Base-by-base conservation (phyloP, 495 filamentous ascomycete genomes). In the Entonaema liquescens region DNA sequence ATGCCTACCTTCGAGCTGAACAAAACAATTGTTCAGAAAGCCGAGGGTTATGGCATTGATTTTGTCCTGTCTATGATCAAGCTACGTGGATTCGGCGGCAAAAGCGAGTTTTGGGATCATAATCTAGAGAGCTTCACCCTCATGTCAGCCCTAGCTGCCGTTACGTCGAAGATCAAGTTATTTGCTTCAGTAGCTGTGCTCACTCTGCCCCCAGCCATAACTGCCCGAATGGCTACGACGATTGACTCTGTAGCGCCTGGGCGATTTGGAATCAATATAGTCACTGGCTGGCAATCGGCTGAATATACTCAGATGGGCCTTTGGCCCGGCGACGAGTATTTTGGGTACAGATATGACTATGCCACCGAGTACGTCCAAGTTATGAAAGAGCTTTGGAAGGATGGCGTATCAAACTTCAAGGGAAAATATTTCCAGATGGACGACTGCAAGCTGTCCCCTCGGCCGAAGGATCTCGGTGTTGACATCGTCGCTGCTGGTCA, bases 151-250 rank as follows among this genome's bases (percentile, higher is more conserved):
- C 68, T 86, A 0, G 83, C 82, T 0, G 72, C 79, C 2, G 80
- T 84, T 6, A 86, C 82, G 0, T 71, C 79, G 2, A 84, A 82
- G 62, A 86, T 86, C 33, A 82, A 83, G 9, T 80, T 86, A n/a
- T 77, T 72, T 56, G 77, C 77, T 13, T 77, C 75, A 0, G 44
- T 75, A 3, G 77, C 77, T 4, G 74, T 77, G 19, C 71, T 79
- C 15, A 72, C 70, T 19, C 50, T 79, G 5, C 77, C 77, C 2
- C 75, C 77, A 4, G 65, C 77, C 0, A 50, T 77, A 17, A 74
- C 73, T 11, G 77, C 75, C 4, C 54, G 75, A 2, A 79, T 79
- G 77, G 75, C 73, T 1, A 64, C 67, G 0, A 77, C 77, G 13
- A 66, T 79, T 49, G 77, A 79, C 49, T 76, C 75, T 13, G 73